phyloP scores from a whole-genome alignment of 2,329 filamentous ascomycete genomes.

The Teratosphaeria nubilosa region DNA sequence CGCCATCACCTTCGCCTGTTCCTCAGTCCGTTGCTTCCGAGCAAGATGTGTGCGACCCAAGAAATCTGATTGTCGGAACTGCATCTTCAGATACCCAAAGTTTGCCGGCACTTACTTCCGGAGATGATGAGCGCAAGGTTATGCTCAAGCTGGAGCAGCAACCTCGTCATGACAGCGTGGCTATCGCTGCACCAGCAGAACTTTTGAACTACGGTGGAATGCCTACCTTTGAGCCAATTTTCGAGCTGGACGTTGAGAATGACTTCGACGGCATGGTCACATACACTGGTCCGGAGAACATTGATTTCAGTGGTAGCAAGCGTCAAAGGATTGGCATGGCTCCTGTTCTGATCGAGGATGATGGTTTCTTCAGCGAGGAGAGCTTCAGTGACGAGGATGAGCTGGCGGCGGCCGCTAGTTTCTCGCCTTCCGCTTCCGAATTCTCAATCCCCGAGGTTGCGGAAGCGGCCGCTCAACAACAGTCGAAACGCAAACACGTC shows the following conservation, averaged over 20 bases:
- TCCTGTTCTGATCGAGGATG: conserved; percentile 51
- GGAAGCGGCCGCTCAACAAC: conserved; percentile 14
- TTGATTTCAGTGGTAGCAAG: conserved; percentile 53
- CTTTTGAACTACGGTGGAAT: conserved; percentile 49
- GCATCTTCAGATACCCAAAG: conserved; percentile 53
- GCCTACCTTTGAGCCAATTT: conserved; percentile 72
- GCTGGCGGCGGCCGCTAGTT: conserved; percentile 51
- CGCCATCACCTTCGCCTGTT: conserved; percentile 70
- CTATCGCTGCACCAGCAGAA: conserved; percentile 31
- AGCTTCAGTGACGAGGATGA: conserved; percentile 67
- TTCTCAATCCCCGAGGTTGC: conserved; percentile 26
- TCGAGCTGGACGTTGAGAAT: conserved; percentile 84
- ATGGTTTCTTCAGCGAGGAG: conserved; percentile 65
- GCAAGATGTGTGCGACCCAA: conserved; percentile 71
- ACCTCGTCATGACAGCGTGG: conserved; percentile 18
- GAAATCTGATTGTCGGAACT: conserved; percentile 67
- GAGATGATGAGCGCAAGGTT: conserved; percentile 38
- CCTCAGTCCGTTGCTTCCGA: conserved; percentile 59
- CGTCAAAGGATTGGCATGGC: conserved; percentile 58
- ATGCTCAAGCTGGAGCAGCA: conserved; percentile 4
- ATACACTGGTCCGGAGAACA: conserved; percentile 51
- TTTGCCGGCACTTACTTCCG: conserved; percentile 51
- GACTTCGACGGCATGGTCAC: conserved; percentile 71
- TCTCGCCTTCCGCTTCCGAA: conserved; percentile 51
- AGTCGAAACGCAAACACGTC: conserved; percentile 20